Evolutionary conservation across 306 rosid genomes (phyloP).

Genomic region (Casuarina cunninghamiana): DNA sequence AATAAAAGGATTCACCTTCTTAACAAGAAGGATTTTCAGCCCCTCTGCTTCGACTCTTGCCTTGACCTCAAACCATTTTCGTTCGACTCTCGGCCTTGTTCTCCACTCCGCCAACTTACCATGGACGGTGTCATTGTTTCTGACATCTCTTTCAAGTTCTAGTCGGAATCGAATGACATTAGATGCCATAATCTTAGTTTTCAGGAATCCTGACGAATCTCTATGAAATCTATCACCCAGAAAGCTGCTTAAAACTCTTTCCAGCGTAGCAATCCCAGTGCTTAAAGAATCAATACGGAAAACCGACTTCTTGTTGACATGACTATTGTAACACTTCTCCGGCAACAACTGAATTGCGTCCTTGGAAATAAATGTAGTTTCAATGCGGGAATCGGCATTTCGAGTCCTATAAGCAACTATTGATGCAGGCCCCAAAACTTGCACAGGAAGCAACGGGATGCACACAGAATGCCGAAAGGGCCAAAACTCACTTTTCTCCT

Average conservation of each 20-base stretch:
- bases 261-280: slow-evolving; percentile 49
- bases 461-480: slow-evolving; percentile 60
- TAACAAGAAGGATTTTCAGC: slow-evolving; percentile 52
- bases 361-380: slow-evolving; percentile 44
- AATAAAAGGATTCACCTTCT: slow-evolving; percentile 57
- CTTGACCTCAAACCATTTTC: slow-evolving; percentile 63
- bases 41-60: slow-evolving; percentile 56
- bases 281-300: slow-evolving; percentile 63
- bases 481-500: slow-evolving; percentile 41
- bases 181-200: slow-evolving; percentile 69
- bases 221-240: slow-evolving; percentile 47
- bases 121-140: slow-evolving; percentile 31
- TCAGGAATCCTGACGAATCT: slow-evolving; percentile 46
- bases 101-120: slow-evolving; percentile 62
- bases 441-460: slow-evolving; percentile 62
- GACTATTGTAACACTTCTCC: slow-evolving; percentile 67
- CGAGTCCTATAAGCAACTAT: slow-evolving; percentile 64
- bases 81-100: slow-evolving; percentile 58
- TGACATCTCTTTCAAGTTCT: slow-evolving; percentile 58
- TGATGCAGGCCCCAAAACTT: slow-evolving; percentile 59
- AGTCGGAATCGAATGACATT: slow-evolving; percentile 53
- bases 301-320: slow-evolving; percentile 31
- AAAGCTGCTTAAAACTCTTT: slow-evolving; percentile 58
- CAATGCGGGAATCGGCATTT: slow-evolving; percentile 49
- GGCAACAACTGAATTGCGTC: slow-evolving; percentile 74